These are phyloP conservation scores for Capsella rubella DNA, from an alignment of 441 rosid genomes.

Conservation along the genomic window DNA sequence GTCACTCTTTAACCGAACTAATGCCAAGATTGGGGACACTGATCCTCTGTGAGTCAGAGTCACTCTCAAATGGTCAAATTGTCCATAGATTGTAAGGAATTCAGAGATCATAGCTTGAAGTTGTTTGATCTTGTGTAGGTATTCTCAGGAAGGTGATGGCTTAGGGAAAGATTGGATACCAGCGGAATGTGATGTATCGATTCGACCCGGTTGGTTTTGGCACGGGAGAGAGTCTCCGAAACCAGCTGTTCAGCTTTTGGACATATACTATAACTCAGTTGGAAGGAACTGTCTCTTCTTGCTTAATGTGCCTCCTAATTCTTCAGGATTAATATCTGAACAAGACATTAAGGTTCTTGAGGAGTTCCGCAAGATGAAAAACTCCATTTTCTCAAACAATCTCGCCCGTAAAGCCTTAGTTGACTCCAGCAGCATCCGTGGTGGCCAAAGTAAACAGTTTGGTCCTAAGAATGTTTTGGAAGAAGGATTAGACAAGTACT, in stretches of 20 bases:
- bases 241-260: slow-evolving; percentile 70
- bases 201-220: slow-evolving; percentile 98
- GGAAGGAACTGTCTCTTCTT: slow-evolving; percentile 81
- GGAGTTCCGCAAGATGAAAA: slow-evolving; percentile 61
- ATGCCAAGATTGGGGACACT: slow-evolving; percentile 65
- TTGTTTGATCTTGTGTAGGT: slow-evolving; percentile 51
- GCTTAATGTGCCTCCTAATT: slow-evolving; percentile 82
- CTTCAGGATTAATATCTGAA: slow-evolving; percentile 76
- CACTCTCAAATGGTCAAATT: background rate
- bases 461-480: slow-evolving; percentile 56
- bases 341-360: slow-evolving; percentile 73
- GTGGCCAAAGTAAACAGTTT: slow-evolving; percentile 48
- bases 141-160: slow-evolving; percentile 67
- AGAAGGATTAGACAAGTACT: slow-evolving; percentile 70
- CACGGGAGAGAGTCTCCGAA: slow-evolving; percentile 81
- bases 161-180: slow-evolving; percentile 88
- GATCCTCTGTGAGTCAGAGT: slow-evolving; percentile 66
- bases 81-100: background rate
- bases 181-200: slow-evolving; percentile 93
- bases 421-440: slow-evolving; percentile 66
- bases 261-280: slow-evolving; percentile 73
- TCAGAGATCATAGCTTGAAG: background rate
- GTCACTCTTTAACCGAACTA: slow-evolving; percentile 81
- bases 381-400: slow-evolving; percentile 65
- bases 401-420: slow-evolving; percentile 55